These are phyloP conservation scores for Lathyrus aphaca DNA, from an alignment of 306 rosid species.

Conservation along the genomic window DNA sequence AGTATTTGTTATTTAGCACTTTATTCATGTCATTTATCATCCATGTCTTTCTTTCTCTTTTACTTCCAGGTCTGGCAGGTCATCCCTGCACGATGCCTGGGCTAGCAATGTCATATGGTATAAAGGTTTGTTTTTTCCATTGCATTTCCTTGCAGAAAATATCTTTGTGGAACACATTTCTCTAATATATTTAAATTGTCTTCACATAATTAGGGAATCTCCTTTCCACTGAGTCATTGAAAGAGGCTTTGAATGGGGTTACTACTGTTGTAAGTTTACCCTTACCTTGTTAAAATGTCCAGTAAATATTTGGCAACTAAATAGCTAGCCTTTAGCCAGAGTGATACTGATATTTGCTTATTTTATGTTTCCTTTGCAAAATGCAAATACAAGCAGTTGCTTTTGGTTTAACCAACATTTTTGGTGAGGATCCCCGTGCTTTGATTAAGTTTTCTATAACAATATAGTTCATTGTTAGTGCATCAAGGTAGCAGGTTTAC, in stretches of 20 bases:
- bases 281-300: conserved; percentile 28
- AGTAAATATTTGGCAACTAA: conserved; percentile 18
- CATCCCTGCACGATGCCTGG: conserved; percentile 84
- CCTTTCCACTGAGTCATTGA: conserved; percentile 73
- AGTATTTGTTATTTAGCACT: conserved; percentile 12
- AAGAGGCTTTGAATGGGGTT: conserved; percentile 83
- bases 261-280: conserved; percentile 78
- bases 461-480: background rate
- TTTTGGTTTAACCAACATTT: conserved; percentile 23
- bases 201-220: conserved; percentile 72
- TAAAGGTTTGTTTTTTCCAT: conserved; percentile 59
- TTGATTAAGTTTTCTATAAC: conserved; percentile 13
- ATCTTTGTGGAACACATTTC: conserved; percentile 26
- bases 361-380: conserved; percentile 20
- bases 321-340: conserved; percentile 8
- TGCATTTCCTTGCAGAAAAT: conserved; percentile 31
- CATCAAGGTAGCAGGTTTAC: conserved; percentile 7
- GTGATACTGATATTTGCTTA: conserved; percentile 2
- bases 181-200: conserved; percentile 35
- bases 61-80: conserved; percentile 79
- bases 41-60: conserved; percentile 30
- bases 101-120: conserved; percentile 69
- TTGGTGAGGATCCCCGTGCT: background rate
- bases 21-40: conserved; percentile 9
- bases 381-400: conserved; percentile 14